Percentiles rank a stretch among this genome's conserved stretches.
Conservation (phyloP, 306 rosid genomes). For the Dryas octopetala region DNA sequence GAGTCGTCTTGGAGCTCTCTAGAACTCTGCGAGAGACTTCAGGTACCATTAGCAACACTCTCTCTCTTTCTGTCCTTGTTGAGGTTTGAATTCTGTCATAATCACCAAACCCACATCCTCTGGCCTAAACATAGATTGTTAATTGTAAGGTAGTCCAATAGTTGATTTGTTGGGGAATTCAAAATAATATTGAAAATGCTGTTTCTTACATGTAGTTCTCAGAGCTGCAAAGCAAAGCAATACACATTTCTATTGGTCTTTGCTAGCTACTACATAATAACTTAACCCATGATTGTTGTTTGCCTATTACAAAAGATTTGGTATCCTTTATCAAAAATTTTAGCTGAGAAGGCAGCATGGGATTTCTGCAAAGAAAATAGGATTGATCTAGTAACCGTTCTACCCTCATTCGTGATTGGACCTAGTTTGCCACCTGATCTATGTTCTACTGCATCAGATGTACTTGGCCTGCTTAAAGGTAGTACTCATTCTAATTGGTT, state of each 20-base stretch:
- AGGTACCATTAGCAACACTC: slow-evolving; percentile 36
- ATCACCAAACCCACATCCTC: not conserved
- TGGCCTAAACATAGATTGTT: too few species aligned
- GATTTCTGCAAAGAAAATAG: slow-evolving; percentile 68
- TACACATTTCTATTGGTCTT: not conserved
- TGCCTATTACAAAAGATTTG: slow-evolving; percentile 45
- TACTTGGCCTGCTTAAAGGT: slow-evolving; percentile 79
- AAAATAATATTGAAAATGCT: not conserved
- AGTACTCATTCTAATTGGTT: not conserved
- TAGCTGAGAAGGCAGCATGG: slow-evolving; percentile 85
- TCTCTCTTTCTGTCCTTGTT: not conserved
- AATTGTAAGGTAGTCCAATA: too few species aligned
- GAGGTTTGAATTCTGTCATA: not conserved
- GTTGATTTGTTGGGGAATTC: not conserved
- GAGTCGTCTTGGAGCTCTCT: slow-evolving; percentile 78
- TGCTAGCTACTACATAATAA: not conserved
- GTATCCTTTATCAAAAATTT: slow-evolving; percentile 73
- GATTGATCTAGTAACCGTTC: slow-evolving; percentile 61
- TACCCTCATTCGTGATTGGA: slow-evolving; percentile 67
- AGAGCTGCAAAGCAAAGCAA: not conserved
- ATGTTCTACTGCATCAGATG: slow-evolving; percentile 81
- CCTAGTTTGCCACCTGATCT: slow-evolving; percentile 65
- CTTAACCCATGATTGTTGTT: not conserved
- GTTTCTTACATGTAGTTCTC: not conserved
- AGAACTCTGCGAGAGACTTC: slow-evolving; percentile 50